A percentile compares a stretch with the other conserved stretches of the same genome.
Evolutionary conservation across 345 rosid genomes (phyloP).

Genomic region (Linum tenue): DNA sequence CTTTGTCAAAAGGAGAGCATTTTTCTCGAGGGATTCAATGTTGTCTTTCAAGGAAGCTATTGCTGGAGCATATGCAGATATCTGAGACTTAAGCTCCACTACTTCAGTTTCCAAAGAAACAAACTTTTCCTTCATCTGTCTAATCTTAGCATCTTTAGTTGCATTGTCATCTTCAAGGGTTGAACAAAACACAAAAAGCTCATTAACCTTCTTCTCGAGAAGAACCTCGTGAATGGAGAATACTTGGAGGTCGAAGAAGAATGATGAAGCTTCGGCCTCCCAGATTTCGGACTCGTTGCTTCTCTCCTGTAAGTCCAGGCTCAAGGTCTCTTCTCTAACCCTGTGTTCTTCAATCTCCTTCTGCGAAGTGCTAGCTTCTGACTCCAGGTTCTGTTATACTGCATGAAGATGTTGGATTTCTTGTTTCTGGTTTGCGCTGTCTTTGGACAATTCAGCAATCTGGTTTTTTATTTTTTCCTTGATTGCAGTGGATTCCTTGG

Average conservation of each 20-base stretch:
- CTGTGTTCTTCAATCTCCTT: slow-evolving; percentile 43
- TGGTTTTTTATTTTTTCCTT: slow-evolving; percentile 36
- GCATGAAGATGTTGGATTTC: slow-evolving; percentile 41
- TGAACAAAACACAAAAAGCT: slow-evolving; percentile 19
- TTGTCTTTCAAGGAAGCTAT: slow-evolving; percentile 16
- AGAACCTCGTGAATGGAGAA: slow-evolving; percentile 62
- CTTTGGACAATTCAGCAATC: slow-evolving; percentile 32
- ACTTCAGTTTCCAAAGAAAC: slow-evolving; percentile 17
- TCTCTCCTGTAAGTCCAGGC: slow-evolving; percentile 66
- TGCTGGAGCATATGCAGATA: slow-evolving; percentile 23
- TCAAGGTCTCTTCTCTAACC: slow-evolving; percentile 54
- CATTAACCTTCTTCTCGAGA: slow-evolving; percentile 33
- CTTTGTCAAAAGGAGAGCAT: slow-evolving; percentile 25
- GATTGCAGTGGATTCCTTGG: slow-evolving; percentile 32
- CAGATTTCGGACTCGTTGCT: slow-evolving; percentile 67
- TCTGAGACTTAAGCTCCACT: slow-evolving; percentile 18
- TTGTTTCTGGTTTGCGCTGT: slow-evolving; percentile 27
- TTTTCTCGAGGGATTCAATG: slow-evolving; percentile 21
- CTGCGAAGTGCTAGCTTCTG: slow-evolving; percentile 27
- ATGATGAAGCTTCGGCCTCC: slow-evolving; percentile 84
- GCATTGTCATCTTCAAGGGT: slow-evolving; percentile 17
- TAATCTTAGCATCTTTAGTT: slow-evolving; percentile 16
- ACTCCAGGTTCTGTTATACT: slow-evolving; percentile 43
- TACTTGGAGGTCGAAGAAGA: slow-evolving; percentile 75
- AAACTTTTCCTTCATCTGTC: slow-evolving; percentile 16